Conservation (phyloP, 768 basidiomycete genomes). For the Xerocomellus intermedius region DNA sequence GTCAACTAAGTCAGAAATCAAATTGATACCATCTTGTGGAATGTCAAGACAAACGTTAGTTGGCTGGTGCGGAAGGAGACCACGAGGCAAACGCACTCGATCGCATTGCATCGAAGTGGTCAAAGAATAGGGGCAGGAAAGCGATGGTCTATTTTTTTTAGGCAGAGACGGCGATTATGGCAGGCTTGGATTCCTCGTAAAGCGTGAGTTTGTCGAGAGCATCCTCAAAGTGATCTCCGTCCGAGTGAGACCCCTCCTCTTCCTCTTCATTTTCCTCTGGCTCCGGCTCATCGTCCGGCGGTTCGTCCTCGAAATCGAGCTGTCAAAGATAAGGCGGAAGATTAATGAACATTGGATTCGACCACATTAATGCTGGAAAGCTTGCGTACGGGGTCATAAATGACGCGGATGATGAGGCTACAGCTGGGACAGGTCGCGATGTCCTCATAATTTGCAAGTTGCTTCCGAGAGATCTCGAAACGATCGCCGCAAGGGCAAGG, state of each 20-base stretch:
- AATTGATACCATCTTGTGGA: not conserved
- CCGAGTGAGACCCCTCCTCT: constrained; percentile 38
- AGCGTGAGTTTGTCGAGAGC: constrained; percentile 59
- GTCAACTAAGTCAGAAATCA: not conserved
- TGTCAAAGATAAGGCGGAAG: constrained; percentile 25
- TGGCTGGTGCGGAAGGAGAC: not conserved
- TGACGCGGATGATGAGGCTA: constrained; percentile 85
- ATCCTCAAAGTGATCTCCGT: constrained; percentile 56
- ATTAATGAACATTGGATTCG: constrained; percentile 5
- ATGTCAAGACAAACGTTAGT: not conserved
- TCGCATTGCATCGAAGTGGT: not conserved
- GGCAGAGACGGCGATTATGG: constrained; percentile 18
- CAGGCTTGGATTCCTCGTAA: constrained; percentile 11
- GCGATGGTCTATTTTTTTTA: not conserved
- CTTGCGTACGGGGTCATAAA: constrained; percentile 87
- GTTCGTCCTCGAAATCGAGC: constrained; percentile 85
- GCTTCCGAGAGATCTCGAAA: constrained; percentile 88
- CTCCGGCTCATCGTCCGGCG: constrained; percentile 46
- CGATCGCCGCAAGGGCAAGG: constrained; percentile 98
- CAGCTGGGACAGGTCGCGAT: constrained; percentile 96
- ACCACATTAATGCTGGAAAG: not conserved
- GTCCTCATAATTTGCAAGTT: constrained; percentile 88
- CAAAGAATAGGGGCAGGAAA: not conserved
- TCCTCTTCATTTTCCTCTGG: constrained; percentile 31
- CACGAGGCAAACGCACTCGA: not conserved